phyloP scores from a whole-genome alignment of 805 yeast species.

The Saccharomycopsis microspora region DNA sequence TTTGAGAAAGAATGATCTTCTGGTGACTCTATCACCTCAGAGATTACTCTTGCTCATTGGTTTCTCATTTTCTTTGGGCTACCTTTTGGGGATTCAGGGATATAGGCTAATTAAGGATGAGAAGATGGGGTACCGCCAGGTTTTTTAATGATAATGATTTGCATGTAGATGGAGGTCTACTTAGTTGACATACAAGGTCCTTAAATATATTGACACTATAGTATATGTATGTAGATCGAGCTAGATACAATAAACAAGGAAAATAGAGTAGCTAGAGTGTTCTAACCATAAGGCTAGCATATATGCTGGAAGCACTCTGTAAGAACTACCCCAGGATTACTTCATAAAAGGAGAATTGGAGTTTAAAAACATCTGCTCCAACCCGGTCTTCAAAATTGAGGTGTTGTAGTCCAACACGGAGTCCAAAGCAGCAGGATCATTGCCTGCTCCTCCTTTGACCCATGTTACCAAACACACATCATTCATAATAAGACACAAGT shows the following conservation, averaged over 20 bases:
- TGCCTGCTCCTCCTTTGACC: conserved; percentile 49
- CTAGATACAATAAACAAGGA: no score
- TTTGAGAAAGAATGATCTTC: no score
- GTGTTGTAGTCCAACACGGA: conserved; percentile 85
- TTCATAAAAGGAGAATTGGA: neutral
- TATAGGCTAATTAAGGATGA: neutral
- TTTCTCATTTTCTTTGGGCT: conserved; percentile 13
- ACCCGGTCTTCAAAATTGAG: conserved; percentile 61
- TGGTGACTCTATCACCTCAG: conserved; percentile 6
- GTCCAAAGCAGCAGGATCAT: conserved; percentile 30
- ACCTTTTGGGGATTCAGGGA: conserved; percentile 13
- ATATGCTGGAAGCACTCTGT: no score
- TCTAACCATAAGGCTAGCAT: no score
- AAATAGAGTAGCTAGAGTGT: no score
- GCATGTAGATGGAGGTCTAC: no score
- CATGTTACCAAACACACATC: conserved; percentile 87
- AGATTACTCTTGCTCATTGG: conserved; percentile 5
- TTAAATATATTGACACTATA: no score
- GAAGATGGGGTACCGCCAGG: neutral
- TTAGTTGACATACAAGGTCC: no score
- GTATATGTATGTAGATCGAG: no score
- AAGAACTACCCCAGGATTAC: no score
- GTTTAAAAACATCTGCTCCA: conserved; percentile 41
- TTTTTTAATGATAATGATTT: no score
- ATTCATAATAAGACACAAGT: conserved; percentile 83